A percentile compares a stretch with the other conserved stretches of the same genome.
Evolutionary conservation across 345 rosid species (phyloP).

Genomic region (Populus tremula): DNA sequence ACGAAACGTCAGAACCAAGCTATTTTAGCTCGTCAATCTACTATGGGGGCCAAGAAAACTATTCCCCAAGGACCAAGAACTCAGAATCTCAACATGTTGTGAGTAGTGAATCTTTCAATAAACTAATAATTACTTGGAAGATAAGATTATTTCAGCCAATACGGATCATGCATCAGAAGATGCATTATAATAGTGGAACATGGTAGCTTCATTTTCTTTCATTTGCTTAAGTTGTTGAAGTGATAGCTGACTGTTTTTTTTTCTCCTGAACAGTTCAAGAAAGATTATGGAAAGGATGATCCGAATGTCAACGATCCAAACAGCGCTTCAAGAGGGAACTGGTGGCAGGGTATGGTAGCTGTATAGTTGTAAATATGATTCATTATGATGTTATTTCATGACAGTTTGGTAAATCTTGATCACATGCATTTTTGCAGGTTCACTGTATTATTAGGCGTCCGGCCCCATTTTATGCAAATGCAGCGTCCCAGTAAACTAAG

Average conservation of each 20-base stretch:
- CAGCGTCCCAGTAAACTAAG: slow-evolving; percentile 20
- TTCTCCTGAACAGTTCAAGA: slow-evolving; percentile 43
- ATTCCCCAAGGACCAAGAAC: slow-evolving; percentile 48
- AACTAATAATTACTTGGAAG: neutral
- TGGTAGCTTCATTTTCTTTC: neutral
- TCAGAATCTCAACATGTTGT: slow-evolving; percentile 41
- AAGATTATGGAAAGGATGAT: slow-evolving; percentile 52
- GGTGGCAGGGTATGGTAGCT: slow-evolving; percentile 79
- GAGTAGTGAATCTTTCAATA: slow-evolving; percentile 9
- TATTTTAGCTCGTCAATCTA: slow-evolving; percentile 81
- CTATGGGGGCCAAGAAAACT: slow-evolving; percentile 93
- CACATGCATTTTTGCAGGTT: slow-evolving; percentile 13
- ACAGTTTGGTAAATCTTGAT: neutral
- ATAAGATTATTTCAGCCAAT: neutral
- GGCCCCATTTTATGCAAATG: neutral
- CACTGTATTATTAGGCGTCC: slow-evolving; percentile 20
- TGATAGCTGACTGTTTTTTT: neutral
- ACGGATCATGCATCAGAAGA: neutral
- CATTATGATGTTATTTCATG: neutral
- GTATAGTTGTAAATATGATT: neutral
- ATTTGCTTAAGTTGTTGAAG: neutral
- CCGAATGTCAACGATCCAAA: slow-evolving; percentile 49
- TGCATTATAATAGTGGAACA: neutral
- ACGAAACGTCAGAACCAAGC: slow-evolving; percentile 63
- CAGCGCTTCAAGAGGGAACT: slow-evolving; percentile 81